Percentiles rank a stretch among this genome's conserved stretches.
Conservation (phyloP, 257 asterid genomes). For the Lycium barbarum region DNA sequence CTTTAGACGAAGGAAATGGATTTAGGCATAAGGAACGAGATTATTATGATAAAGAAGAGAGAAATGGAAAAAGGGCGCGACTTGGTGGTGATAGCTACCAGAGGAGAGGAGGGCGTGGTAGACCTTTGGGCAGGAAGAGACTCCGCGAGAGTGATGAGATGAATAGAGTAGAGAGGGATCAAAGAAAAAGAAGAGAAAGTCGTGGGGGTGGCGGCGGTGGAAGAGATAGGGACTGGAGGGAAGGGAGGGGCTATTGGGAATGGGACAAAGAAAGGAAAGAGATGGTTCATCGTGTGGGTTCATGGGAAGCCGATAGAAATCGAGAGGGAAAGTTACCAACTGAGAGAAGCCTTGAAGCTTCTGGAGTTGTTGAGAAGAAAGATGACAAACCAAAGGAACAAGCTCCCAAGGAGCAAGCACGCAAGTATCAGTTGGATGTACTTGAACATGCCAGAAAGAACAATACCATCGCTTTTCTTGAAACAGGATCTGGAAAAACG, state of each 20-base stretch:
- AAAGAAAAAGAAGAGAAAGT: slow-evolving; percentile 66
- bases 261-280: slow-evolving; percentile 81
- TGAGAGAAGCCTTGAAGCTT: slow-evolving; percentile 44
- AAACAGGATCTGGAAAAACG: slow-evolving; percentile 99
- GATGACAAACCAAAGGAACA: slow-evolving; percentile 59
- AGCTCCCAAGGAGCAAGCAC: slow-evolving; percentile 84
- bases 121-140: slow-evolving; percentile 68
- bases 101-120: slow-evolving; percentile 56
- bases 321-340: slow-evolving; percentile 56
- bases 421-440: slow-evolving; percentile 96
- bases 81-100: slow-evolving; percentile 54
- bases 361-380: slow-evolving; percentile 56
- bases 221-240: slow-evolving; percentile 68
- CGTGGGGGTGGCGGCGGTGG: slow-evolving; percentile 51
- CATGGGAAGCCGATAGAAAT: slow-evolving; percentile 74
- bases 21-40: slow-evolving; percentile 35
- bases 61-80: slow-evolving; percentile 54
- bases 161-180: slow-evolving; percentile 64
- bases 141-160: slow-evolving; percentile 57
- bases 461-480: slow-evolving; percentile 95
- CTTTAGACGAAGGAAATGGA: slow-evolving; percentile 14
- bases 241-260: slow-evolving; percentile 93
- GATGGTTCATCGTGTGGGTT: slow-evolving; percentile 75
- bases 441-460: slow-evolving; percentile 93
- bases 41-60: slow-evolving; percentile 39